Conservation (phyloP, 225 moss, liverwort and hornwort genomes). For the Polytrichum commune region DNA sequence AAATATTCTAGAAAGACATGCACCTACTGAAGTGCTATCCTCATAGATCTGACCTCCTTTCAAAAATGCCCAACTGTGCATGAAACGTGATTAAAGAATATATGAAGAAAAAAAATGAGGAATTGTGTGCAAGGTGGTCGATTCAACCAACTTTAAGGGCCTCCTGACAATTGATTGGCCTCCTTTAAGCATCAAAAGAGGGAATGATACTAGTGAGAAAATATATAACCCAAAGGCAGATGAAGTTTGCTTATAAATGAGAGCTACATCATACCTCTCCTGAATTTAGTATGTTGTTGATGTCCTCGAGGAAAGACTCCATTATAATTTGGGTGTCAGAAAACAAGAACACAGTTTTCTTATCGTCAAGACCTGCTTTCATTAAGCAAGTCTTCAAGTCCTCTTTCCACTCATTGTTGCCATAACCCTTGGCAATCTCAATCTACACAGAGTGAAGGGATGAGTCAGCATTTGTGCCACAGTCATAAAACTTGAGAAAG, state of each 20-base stretch:
- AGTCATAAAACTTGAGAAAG: no score
- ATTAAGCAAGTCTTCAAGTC: slow-evolving; percentile 64
- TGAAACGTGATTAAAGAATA: no score
- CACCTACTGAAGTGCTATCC: no score
- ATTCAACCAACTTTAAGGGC: no score
- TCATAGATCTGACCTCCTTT: not conserved
- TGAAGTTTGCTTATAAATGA: not conserved
- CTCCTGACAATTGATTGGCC: no score
- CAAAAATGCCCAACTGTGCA: no score
- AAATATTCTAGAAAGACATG: no score
- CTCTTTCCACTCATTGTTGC: slow-evolving; percentile 91
- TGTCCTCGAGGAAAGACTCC: slow-evolving; percentile 84
- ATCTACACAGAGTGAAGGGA: slow-evolving; percentile 31
- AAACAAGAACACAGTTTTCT: slow-evolving; percentile 68
- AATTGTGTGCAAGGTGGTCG: no score
- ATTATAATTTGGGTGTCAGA: slow-evolving; percentile 82
- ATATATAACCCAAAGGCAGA: not conserved
- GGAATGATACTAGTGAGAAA: no score
- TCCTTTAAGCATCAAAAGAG: no score
- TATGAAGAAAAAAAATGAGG: no score
- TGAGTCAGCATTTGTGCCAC: no score
- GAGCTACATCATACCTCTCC: slow-evolving; percentile 48
- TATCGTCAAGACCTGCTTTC: slow-evolving; percentile 76
- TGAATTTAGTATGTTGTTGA: slow-evolving; percentile 87
- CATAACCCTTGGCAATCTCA: slow-evolving; percentile 89